phyloP scores from a whole-genome alignment of 805 yeast genomes.

The Nadsonia fulvescens region DNA sequence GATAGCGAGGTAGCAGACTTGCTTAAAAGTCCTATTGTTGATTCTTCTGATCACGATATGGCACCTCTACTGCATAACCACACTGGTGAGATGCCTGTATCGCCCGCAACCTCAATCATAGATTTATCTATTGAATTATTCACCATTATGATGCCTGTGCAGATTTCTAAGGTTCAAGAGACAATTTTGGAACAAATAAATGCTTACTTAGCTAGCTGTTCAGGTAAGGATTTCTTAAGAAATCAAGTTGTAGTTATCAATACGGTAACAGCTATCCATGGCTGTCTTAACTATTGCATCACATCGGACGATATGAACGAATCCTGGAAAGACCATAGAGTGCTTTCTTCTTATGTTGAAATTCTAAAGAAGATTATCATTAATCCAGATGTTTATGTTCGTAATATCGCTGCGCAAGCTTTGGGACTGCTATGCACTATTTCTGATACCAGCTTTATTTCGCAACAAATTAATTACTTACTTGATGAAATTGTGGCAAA shows the following conservation, averaged over 20 bases:
- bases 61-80: slow-evolving; percentile 2
- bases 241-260: slow-evolving; percentile 40
- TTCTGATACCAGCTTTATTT: slow-evolving; percentile 14
- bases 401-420: slow-evolving; percentile 35
- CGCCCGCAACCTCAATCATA: slow-evolving; percentile 32
- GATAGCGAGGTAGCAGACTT: too few species aligned
- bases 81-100: slow-evolving; percentile 14
- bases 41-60: slow-evolving; percentile 7
- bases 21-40: too few species aligned
- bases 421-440: slow-evolving; percentile 31
- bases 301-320: slow-evolving; percentile 9
- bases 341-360: slow-evolving; percentile 31
- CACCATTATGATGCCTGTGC: slow-evolving; percentile 46
- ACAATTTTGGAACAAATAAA: slow-evolving; percentile 73
- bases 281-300: slow-evolving; percentile 20
- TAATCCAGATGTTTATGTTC: slow-evolving; percentile 23
- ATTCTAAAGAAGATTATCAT: slow-evolving; percentile 27
- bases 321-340: slow-evolving; percentile 18
- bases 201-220: slow-evolving; percentile 22
- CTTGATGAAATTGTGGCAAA: slow-evolving; percentile 50
- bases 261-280: slow-evolving; percentile 44
- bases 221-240: slow-evolving; percentile 4
- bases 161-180: slow-evolving; percentile 65
- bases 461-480: slow-evolving; percentile 31
- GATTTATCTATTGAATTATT: slow-evolving; percentile 69